A percentile compares a stretch with the other conserved stretches of the same genome.
Conservation (phyloP, 768 basidiomycete genomes). For the Pulveroboletus sp. region DNA sequence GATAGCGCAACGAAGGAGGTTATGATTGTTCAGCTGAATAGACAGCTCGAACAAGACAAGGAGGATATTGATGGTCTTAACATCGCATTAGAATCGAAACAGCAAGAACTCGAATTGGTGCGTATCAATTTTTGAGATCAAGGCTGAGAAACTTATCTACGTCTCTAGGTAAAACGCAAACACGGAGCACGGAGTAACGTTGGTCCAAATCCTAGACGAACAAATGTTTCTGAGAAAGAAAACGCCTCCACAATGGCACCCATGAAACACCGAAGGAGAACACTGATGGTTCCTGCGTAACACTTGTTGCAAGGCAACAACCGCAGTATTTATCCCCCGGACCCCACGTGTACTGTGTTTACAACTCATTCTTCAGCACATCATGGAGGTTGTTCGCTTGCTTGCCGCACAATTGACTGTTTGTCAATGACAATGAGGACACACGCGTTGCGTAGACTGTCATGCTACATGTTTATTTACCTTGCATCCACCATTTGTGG, state of each 20-base stretch:
- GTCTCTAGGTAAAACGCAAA: slow-evolving; percentile 61
- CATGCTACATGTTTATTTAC: too few species aligned
- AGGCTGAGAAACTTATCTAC: not conserved
- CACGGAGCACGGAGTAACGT: slow-evolving; percentile 54
- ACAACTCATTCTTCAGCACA: not conserved
- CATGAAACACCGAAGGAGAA: slow-evolving; percentile 17
- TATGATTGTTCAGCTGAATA: slow-evolving; percentile 68
- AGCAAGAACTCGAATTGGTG: slow-evolving; percentile 90
- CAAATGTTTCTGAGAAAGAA: slow-evolving; percentile 55
- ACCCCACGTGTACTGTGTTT: slow-evolving; percentile 1
- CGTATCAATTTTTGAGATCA: slow-evolving; percentile 24
- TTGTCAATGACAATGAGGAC: too few species aligned
- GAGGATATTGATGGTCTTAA: slow-evolving; percentile 84
- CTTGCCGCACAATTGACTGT: too few species aligned
- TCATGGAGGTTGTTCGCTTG: too few species aligned
- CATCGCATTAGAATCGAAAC: slow-evolving; percentile 90
- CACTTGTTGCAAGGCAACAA: not conserved
- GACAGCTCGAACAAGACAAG: slow-evolving; percentile 62
- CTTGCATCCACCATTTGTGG: too few species aligned
- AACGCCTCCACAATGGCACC: slow-evolving; percentile 39
- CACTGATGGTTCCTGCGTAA: slow-evolving; percentile 16
- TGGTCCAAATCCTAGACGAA: slow-evolving; percentile 56
- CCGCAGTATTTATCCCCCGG: not conserved
- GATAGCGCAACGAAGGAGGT: slow-evolving; percentile 86
- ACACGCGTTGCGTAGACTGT: too few species aligned